These are phyloP conservation scores for Aureobasidium sp. DNA, from an alignment of 2,329 filamentous ascomycete genomes.

Conservation along the genomic window DNA sequence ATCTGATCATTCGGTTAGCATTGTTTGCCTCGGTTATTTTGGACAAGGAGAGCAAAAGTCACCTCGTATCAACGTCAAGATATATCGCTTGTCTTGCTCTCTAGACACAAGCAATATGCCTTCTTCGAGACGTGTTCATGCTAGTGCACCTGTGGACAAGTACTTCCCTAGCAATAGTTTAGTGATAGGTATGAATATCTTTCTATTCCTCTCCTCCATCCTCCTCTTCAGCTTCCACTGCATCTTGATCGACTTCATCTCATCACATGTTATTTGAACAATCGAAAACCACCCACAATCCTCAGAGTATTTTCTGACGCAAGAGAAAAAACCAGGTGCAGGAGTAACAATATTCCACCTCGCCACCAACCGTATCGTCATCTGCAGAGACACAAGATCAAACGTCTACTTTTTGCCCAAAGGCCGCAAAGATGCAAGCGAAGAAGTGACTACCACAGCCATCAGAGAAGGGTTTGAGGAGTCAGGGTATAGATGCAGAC, in stretches of 20 bases:
- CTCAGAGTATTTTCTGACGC: background rate
- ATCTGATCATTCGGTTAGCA: background rate
- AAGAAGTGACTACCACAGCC: constrained; percentile 36
- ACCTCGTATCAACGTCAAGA: background rate
- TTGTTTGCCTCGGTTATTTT: background rate
- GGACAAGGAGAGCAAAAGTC: background rate
- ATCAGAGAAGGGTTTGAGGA: constrained; percentile 46
- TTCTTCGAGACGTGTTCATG: background rate
- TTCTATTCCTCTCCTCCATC: background rate
- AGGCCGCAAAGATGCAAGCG: constrained; percentile 41
- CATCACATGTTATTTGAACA: background rate
- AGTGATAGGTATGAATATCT: background rate
- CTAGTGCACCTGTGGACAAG: constrained; percentile 1
- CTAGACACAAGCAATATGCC: background rate
- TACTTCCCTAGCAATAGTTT: constrained; percentile 5
- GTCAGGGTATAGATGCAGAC: constrained; percentile 43
- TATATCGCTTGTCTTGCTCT: background rate
- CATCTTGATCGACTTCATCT: background rate
- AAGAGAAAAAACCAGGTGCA: constrained; percentile 24
- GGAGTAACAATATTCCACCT: constrained; percentile 47
- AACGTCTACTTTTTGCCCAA: constrained; percentile 45
- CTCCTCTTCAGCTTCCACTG: background rate
- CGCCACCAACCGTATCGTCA: constrained; percentile 38
- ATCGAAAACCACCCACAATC: background rate
- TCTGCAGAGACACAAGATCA: constrained; percentile 39